Evolutionary conservation across 108 stramenopile genomes (phyloP).

Genomic region (Cyclotella baltica): DNA sequence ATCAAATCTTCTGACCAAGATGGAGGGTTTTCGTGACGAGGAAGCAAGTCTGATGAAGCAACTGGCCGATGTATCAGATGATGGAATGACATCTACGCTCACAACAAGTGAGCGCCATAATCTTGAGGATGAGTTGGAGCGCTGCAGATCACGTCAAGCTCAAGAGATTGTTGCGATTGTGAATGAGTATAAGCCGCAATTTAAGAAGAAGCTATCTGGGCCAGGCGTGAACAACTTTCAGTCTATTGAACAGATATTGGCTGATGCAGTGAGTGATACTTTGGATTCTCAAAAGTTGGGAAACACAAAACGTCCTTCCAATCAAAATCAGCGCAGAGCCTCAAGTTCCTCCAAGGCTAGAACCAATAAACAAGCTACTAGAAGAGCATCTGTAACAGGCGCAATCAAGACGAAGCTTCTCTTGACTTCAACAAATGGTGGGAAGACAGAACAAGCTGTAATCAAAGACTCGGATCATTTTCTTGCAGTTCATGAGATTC

Average conservation of each 20-base stretch:
- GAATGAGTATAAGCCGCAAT: neutral
- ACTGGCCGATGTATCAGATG: neutral
- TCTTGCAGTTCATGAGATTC: neutral
- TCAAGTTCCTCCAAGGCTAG: too few relatives aligned
- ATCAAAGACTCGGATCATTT: neutral
- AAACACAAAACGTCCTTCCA: neutral
- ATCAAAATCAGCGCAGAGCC: too few relatives aligned
- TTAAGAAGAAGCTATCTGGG: neutral
- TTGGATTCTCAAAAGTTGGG: neutral
- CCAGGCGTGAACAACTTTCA: neutral
- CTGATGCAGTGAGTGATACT: neutral
- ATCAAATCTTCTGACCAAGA: conserved; percentile 4
- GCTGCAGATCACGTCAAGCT: neutral
- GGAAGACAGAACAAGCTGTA: neutral
- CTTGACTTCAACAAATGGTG: neutral
- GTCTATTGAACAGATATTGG: conserved; percentile 15
- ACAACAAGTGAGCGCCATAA: conserved; percentile 4
- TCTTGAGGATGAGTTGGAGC: conserved; percentile 10
- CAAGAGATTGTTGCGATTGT: conserved; percentile 4
- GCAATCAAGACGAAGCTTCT: neutral
- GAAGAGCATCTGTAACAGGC: too few relatives aligned
- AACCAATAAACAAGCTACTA: neutral
- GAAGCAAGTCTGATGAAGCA: conserved; percentile 11
- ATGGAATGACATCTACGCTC: conserved; percentile 7
- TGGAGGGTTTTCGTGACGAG: neutral